Percentiles rank a stretch among this genome's conserved stretches.
These are phyloP conservation scores for Claviceps sorghi DNA, from an alignment of 2,329 filamentous ascomycete species.

Conservation along the genomic window DNA sequence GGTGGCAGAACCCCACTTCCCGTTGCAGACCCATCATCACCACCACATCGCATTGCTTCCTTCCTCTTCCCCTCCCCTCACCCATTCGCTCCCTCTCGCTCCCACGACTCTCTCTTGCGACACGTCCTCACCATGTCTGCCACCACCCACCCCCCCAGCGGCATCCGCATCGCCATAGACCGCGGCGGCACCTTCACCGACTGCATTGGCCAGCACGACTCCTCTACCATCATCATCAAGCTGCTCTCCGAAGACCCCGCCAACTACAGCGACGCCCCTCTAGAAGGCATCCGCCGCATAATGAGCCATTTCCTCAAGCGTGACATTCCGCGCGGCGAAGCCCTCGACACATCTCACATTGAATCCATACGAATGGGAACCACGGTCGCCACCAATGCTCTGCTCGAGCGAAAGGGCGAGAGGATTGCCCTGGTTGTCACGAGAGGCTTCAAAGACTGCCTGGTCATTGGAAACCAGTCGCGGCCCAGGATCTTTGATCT, in stretches of 20 bases:
- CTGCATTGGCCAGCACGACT: slow-evolving; percentile 49
- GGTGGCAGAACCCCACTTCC: neutral
- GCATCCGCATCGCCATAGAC: slow-evolving; percentile 32
- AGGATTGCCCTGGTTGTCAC: slow-evolving; percentile 56
- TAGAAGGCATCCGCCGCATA: slow-evolving; percentile 51
- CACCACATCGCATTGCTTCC: neutral
- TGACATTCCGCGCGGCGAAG: slow-evolving; percentile 18
- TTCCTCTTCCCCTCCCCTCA: neutral
- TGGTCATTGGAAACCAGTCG: slow-evolving; percentile 60
- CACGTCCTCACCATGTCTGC: neutral
- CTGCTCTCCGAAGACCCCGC: slow-evolving; percentile 56
- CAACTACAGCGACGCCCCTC: slow-evolving; percentile 59
- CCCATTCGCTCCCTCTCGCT: neutral
- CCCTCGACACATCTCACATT: slow-evolving; percentile 21
- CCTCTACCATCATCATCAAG: slow-evolving; percentile 56
- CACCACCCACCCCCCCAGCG: slow-evolving; percentile 16
- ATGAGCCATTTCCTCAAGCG: slow-evolving; percentile 19
- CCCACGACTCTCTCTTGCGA: neutral
- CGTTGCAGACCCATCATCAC: neutral
- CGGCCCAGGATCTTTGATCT: slow-evolving; percentile 61
- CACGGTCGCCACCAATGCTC: slow-evolving; percentile 62
- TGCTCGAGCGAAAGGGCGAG: slow-evolving; percentile 62
- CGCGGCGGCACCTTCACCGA: slow-evolving; percentile 49
- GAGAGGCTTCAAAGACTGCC: slow-evolving; percentile 56
- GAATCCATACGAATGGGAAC: slow-evolving; percentile 71